Conservation (phyloP, 768 basidiomycete species). For the Rhizopogon sp. region DNA sequence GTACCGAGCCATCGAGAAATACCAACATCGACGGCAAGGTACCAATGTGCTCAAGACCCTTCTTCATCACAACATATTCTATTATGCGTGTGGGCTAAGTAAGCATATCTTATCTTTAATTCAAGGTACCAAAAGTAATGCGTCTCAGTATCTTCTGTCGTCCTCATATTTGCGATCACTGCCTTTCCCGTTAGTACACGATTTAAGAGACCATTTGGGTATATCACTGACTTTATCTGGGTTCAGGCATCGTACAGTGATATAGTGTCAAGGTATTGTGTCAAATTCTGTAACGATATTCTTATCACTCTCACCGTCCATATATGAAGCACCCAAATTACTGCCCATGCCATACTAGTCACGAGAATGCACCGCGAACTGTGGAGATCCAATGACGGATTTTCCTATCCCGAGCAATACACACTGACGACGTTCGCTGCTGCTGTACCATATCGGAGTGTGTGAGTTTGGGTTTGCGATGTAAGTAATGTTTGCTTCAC, state of each 20-base stretch:
- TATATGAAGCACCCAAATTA: background rate
- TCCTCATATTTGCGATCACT: background rate
- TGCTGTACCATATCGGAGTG: background rate
- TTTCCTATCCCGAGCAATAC: background rate
- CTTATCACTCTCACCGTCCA: background rate
- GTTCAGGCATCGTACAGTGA: background rate
- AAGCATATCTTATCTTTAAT: background rate
- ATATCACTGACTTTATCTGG: background rate
- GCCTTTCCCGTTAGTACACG: background rate
- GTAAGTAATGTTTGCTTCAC: background rate
- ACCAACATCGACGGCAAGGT: background rate
- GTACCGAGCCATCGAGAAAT: background rate
- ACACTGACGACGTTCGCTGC: background rate
- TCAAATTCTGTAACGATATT: background rate
- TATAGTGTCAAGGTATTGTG: background rate
- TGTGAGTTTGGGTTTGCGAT: too few species aligned
- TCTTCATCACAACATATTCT: background rate
- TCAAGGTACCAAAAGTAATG: background rate
- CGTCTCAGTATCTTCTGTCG: background rate
- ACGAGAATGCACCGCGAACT: background rate
- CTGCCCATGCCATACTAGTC: background rate
- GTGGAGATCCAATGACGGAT: background rate
- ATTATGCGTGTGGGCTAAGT: background rate
- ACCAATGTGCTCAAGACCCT: background rate
- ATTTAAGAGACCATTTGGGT: background rate